A percentile compares a stretch with the other conserved stretches of the same genome.
phyloP scores from a whole-genome alignment of 1,284 basidiomycete genomes.

The Ceratobasidium sp. region DNA sequence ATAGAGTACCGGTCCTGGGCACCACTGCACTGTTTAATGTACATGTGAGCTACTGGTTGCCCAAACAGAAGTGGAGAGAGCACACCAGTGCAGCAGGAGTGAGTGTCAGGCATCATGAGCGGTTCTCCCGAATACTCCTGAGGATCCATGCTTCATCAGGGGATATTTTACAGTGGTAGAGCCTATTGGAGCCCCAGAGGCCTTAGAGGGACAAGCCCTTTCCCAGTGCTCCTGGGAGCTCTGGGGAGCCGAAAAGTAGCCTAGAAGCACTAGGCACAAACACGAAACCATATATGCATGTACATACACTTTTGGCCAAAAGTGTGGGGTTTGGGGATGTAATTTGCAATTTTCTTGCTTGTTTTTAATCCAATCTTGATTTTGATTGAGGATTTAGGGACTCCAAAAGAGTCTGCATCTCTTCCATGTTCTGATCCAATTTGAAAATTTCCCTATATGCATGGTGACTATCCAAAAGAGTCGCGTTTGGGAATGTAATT shows the following conservation, averaged over 20 bases:
- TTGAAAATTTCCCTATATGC: not conserved
- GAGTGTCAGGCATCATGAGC: too few species aligned
- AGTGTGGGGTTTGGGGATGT: not conserved
- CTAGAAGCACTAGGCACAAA: not conserved
- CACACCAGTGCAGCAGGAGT: too few species aligned
- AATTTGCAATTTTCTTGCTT: not conserved
- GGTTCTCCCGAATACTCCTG: too few species aligned
- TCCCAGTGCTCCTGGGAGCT: not conserved
- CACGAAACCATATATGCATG: not conserved
- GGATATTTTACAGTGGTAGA: not conserved
- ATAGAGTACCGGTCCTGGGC: too few species aligned
- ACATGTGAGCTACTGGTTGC: too few species aligned
- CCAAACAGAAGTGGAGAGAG: too few species aligned
- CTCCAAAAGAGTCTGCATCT: not conserved
- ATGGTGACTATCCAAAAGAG: not conserved
- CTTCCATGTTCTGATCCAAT: not conserved
- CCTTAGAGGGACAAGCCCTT: not conserved
- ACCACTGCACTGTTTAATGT: too few species aligned
- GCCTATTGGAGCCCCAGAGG: not conserved
- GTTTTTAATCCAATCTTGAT: not conserved
- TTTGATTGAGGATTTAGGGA: not conserved
- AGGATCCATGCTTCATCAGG: not conserved
- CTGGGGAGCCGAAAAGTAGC: not conserved
- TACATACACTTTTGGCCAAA: not conserved
- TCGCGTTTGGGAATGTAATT: not conserved